Evolutionary conservation across 139 green algal species (phyloP), one percentile per base, ranked within the genome.

Genomic region (Cymbomonas tetramitiformis): DNA sequence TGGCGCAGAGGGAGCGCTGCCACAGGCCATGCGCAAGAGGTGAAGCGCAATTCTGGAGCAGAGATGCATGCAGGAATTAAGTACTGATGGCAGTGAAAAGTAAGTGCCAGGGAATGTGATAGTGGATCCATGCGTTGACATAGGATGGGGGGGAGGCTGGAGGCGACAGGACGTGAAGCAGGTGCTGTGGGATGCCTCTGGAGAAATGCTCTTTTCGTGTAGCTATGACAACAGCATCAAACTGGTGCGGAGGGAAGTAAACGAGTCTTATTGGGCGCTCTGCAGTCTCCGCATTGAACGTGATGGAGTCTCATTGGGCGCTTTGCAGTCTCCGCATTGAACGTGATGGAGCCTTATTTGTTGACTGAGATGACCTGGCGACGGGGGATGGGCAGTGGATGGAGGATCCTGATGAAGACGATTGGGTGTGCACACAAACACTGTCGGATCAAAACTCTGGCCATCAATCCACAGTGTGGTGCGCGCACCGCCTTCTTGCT

Each of bases 91-190:
- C n/a, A n/a, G n/a, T n/a, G n/a, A n/a, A n/a, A n/a, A n/a, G n/a
- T n/a, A n/a, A n/a, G n/a, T n/a, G n/a, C n/a, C n/a, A n/a, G n/a
- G n/a, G n/a, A n/a, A n/a, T n/a, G n/a, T n/a, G n/a, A n/a, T n/a
- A n/a, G n/a, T n/a, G n/a, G n/a, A n/a, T n/a, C n/a, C n/a, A n/a
- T n/a, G n/a, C n/a, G n/a, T n/a, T n/a, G n/a, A n/a, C n/a, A n/a
- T n/a, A n/a, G n/a, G n/a, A n/a, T n/a, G n/a, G n/a, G n/a, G n/a
- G n/a, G n/a, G n/a, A 93, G n/a, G n/a, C n/a, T n/a, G n/a, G n/a
- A n/a, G n/a, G n/a, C n/a, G n/a, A n/a, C n/a, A n/a, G 74, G 90
- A 97, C 66, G 90, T 98, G 2, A 98, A 98, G 75, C 70, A 64
- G 21, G 83, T 98, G 38, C 48, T 47, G 0, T 98, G 90, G 90